Conservation (phyloP, 1,284 basidiomycete genomes). For the Ustanciosporium gigantosporum region DNA sequence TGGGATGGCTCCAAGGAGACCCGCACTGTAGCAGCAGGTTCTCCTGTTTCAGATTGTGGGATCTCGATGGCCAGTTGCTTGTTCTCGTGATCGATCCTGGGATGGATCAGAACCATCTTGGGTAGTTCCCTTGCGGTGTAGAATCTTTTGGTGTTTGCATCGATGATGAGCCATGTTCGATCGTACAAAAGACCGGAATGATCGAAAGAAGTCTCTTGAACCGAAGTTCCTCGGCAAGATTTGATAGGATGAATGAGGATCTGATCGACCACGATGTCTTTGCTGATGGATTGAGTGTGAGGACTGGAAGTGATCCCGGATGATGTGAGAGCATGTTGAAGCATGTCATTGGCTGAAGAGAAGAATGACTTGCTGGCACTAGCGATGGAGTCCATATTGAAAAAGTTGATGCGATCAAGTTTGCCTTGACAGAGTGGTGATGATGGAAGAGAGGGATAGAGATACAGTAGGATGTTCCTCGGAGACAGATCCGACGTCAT, state of each 20-base stretch:
- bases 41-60: slow-evolving; percentile 35
- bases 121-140: slow-evolving; percentile 51
- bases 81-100: slow-evolving; percentile 22
- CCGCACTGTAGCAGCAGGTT: slow-evolving; percentile 16
- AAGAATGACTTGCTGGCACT: slow-evolving; percentile 17
- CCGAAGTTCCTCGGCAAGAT: slow-evolving; percentile 48
- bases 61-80: slow-evolving; percentile 42
- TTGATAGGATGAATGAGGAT: slow-evolving; percentile 55
- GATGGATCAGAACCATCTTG: slow-evolving; percentile 53
- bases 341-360: slow-evolving; percentile 28
- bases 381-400: slow-evolving; percentile 28
- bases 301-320: slow-evolving; percentile 6
- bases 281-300: slow-evolving; percentile 32
- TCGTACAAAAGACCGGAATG: slow-evolving; percentile 47
- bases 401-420: neutral
- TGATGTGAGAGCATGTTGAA: slow-evolving; percentile 26
- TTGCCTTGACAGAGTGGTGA: neutral
- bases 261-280: slow-evolving; percentile 26
- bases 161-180: slow-evolving; percentile 55
- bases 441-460: too few relatives aligned
- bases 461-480: too few relatives aligned
- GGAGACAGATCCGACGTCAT: too few relatives aligned
- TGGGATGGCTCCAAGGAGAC: slow-evolving; percentile 33
- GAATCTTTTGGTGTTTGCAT: slow-evolving; percentile 40
- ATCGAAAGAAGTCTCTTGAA: slow-evolving; percentile 35